Conservation (phyloP, 2,329 filamentous ascomycete genomes). For the Diaporthe vaccinii region DNA sequence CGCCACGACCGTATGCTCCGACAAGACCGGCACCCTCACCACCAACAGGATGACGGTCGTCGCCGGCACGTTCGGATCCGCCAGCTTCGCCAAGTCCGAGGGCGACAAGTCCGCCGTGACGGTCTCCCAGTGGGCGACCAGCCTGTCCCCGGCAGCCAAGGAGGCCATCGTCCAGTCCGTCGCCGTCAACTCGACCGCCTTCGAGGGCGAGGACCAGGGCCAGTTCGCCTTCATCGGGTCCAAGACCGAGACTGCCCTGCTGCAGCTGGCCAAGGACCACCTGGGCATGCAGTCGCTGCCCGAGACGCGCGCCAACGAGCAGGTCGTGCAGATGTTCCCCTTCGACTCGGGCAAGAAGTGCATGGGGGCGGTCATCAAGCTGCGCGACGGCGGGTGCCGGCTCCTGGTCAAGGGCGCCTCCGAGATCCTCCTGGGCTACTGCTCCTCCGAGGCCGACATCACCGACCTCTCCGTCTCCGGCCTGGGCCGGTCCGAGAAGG, state of each 20-base stretch:
- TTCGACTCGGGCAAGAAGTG: slow-evolving; percentile 69
- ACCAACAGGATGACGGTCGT: slow-evolving; percentile 85
- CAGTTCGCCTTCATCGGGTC: slow-evolving; percentile 64
- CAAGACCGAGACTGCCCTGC: slow-evolving; percentile 69
- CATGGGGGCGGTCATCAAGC: slow-evolving; percentile 68
- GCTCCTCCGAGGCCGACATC: slow-evolving; percentile 65
- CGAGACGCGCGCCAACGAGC: slow-evolving; percentile 60
- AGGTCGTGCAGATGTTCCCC: slow-evolving; percentile 64
- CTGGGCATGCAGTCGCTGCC: slow-evolving; percentile 63
- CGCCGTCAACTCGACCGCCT: slow-evolving; percentile 71
- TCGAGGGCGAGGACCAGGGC: slow-evolving; percentile 64
- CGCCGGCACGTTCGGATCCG: slow-evolving; percentile 73
- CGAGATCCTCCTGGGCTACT: slow-evolving; percentile 65
- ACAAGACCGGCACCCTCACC: slow-evolving; percentile 82
- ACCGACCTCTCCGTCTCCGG: slow-evolving; percentile 53
- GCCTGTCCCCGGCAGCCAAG: slow-evolving; percentile 48
- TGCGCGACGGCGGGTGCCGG: slow-evolving; percentile 59
- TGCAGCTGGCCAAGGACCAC: slow-evolving; percentile 63
- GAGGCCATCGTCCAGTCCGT: slow-evolving; percentile 58
- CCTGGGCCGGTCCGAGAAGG: slow-evolving; percentile 10
- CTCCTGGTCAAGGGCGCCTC: slow-evolving; percentile 69
- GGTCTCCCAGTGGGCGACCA: slow-evolving; percentile 49
- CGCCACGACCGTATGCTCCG: slow-evolving; percentile 72
- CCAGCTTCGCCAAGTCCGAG: slow-evolving; percentile 32
- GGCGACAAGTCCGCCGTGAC: slow-evolving; percentile 2